Base-by-base conservation (phyloP, 2,329 filamentous ascomycete genomes). In the Xylariaceae sp. region DNA sequence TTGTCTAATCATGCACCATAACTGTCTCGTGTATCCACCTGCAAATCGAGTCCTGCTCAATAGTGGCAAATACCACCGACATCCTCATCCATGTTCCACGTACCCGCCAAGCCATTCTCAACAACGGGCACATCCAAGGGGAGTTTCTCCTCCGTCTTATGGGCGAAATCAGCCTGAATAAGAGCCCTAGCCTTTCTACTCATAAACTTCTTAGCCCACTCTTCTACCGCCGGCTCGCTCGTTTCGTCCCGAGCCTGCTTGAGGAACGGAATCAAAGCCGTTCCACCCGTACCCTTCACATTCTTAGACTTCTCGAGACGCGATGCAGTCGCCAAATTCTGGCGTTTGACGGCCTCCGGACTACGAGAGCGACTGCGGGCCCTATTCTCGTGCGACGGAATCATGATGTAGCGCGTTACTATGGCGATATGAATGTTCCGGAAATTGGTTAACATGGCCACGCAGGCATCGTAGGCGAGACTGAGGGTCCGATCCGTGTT, bases 231-330 rank as follows among this genome's bases (percentile, higher is more conserved):
- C 1, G 92, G 91, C 73, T 97, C 93, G 13, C 90, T 90, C 0
- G 94, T 99, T 79, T 99, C 94, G 69, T 99, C 92, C 34, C 94
- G 83, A 3, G 94, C 94, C 75, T 99, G 94, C 75, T 97, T 97
- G 62, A 99, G 78, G 75, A 99, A 99, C 0, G 93, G 90, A 58
- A 99, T 97, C 58, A 99, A 78, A 0, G 92, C 90, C 0, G 94
- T 97, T 13, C 94, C 94, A 11, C 94, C 94, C 0, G 94, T 99
- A 1, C 94, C 94, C 50, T 89, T 90, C 34, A 96, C 82, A 54
- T 88, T 88, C 69, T 77, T 76, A 62, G 80, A 76, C 52, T 77
- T 75, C 13, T 73, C 70, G 54, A 78, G 76, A 13, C 76, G 74
- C 2, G 82, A 82, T 1, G 83, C 81, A 2, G 82, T 80, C 1